phyloP scores from a whole-genome alignment of 345 rosid genomes.

The Populus alba region DNA sequence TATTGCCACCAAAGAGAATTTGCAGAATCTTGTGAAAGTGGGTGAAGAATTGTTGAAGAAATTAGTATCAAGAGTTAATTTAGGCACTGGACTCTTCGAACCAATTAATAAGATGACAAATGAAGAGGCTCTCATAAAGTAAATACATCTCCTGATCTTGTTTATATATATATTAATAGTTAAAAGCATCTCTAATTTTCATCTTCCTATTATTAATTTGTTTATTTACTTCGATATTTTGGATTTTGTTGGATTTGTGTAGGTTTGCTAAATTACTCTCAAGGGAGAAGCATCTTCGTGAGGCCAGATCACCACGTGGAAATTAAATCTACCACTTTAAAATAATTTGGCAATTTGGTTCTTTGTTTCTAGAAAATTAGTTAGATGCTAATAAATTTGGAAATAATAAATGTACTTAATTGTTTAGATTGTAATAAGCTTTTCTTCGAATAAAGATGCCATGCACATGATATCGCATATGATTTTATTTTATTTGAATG shows the following conservation, averaged over 20 bases:
- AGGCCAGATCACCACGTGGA: too few species aligned
- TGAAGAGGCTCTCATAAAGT: slow-evolving; percentile 56
- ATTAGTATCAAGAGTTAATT: slow-evolving; percentile 46
- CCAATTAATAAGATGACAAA: slow-evolving; percentile 38
- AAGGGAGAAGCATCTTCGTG: slow-evolving; percentile 39
- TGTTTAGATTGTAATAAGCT: too few species aligned
- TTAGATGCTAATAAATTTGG: too few species aligned
- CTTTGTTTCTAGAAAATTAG: too few species aligned
- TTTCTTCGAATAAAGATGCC: too few species aligned
- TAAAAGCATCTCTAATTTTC: too few species aligned
- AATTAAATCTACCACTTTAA: too few species aligned
- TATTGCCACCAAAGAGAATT: slow-evolving; percentile 41
- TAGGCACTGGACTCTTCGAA: slow-evolving; percentile 43
- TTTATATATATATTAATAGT: too few species aligned
- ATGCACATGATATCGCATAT: too few species aligned
- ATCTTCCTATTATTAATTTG: neutral
- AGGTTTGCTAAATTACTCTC: slow-evolving; percentile 67
- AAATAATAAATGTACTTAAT: too few species aligned
- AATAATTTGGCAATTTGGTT: too few species aligned
- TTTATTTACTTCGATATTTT: neutral
- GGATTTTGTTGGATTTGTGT: neutral
- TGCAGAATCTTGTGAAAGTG: slow-evolving; percentile 39
- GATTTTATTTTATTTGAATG: too few species aligned
- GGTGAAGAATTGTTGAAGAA: slow-evolving; percentile 58
- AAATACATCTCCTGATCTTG: neutral